phyloP scores from a whole-genome alignment of 495 filamentous ascomycete genomes.

The Poronia punctata region DNA sequence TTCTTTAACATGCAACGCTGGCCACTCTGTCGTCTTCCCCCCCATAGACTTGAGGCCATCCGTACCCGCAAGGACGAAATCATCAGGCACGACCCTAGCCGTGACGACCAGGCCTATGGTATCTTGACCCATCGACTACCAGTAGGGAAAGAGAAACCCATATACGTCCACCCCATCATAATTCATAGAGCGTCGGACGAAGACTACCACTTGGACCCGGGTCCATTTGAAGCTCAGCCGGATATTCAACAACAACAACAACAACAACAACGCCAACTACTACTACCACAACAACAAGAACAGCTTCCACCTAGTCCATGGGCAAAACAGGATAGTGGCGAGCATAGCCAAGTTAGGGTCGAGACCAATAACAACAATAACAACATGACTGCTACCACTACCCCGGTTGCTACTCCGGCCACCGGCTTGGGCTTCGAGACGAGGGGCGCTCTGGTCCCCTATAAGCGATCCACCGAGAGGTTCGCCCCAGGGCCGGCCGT shows the following conservation, averaged over 20 bases:
- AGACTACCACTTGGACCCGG: background rate
- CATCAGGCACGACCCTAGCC: slow-evolving; percentile 10
- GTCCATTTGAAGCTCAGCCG: too few relatives aligned
- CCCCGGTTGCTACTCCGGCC: background rate
- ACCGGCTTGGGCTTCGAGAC: background rate
- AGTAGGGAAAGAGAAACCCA: slow-evolving; percentile 2
- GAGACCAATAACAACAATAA: background rate
- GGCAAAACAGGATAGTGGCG: too few relatives aligned
- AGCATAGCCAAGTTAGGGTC: too few relatives aligned
- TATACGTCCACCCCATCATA: slow-evolving; percentile 4
- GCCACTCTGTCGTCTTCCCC: slow-evolving; percentile 13
- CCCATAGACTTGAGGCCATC: slow-evolving; percentile 8
- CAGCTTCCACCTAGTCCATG: too few relatives aligned
- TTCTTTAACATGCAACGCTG: slow-evolving; percentile 25
- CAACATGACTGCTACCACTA: background rate
- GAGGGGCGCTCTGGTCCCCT: slow-evolving; percentile 5
- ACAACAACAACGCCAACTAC: background rate
- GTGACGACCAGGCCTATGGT: slow-evolving; percentile 10
- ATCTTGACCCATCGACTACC: slow-evolving; percentile 19
- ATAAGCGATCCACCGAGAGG: background rate
- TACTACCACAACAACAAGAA: too few relatives aligned
- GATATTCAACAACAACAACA: background rate
- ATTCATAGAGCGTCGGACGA: background rate
- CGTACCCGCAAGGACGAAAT: slow-evolving; percentile 14
- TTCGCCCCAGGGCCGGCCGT: slow-evolving; percentile 21